These are phyloP conservation scores for Hemileccinum hortonii DNA, from an alignment of 1,284 basidiomycete genomes.

Conservation along the genomic window DNA sequence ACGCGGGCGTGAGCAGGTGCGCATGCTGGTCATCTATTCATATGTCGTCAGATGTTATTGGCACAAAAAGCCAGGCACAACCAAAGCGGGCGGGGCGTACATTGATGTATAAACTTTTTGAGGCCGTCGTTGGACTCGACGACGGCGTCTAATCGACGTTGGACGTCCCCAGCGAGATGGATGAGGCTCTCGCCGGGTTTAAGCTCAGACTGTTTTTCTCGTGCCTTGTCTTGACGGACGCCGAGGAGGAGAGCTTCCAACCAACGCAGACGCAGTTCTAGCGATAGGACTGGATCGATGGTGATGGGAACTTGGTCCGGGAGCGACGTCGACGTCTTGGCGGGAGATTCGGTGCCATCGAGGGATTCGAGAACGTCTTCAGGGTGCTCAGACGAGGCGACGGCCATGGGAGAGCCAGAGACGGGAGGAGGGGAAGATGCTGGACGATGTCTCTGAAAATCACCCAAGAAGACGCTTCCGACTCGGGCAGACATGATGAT, in stretches of 20 bases:
- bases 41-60: neutral
- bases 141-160: conserved; percentile 51
- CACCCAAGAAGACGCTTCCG: conserved; percentile 75
- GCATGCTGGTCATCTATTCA: conserved; percentile 69
- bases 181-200: conserved; percentile 55
- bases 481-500: conserved; percentile 46
- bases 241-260: conserved; percentile 73
- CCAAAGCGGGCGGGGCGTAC: conserved; percentile 36
- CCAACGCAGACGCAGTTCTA: conserved; percentile 73
- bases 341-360: conserved; percentile 27
- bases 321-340: conserved; percentile 12
- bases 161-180: conserved; percentile 58
- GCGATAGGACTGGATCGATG: conserved; percentile 63
- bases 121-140: conserved; percentile 69
- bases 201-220: conserved; percentile 32
- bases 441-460: conserved; percentile 62
- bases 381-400: conserved; percentile 18
- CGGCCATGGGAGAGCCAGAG: conserved; percentile 10
- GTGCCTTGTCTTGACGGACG: conserved; percentile 48
- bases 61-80: too few relatives aligned
- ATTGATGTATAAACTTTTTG: conserved; percentile 69
- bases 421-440: conserved; percentile 58
- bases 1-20: conserved; percentile 67
- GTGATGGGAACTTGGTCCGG: conserved; percentile 14
- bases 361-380: conserved; percentile 30